Base-by-base conservation (phyloP, 345 rosid genomes). In the Lumnitzera racemosa region DNA sequence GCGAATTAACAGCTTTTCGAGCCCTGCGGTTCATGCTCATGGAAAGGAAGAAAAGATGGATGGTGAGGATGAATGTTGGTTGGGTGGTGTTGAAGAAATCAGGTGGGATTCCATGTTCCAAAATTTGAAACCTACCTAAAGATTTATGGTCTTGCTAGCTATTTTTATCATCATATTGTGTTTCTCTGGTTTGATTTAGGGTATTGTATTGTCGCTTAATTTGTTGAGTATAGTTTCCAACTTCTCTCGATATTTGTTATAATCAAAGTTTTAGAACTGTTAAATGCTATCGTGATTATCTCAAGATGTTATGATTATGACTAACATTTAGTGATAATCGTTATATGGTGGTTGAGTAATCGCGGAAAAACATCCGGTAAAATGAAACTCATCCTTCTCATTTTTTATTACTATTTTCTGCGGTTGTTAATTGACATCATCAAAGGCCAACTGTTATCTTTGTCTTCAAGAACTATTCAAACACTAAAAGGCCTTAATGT, bases 61-160 rank as follows among this genome's bases (percentile, higher is more conserved):
- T 13, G 72, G 57, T 13, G 67, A 72, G 57, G 76, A 74, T 59
- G 65, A 81, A 15, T 79, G 78, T 46, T 82, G 90, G 79, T 70
- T 80, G 47, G 66, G 74, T 51, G 80, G 70, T 11, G 79, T 74
- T 55, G 84, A 83, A 80, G 91, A 77, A 57, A 75, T 84, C 68
- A 83, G 86, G 74, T 92, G 98, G 98, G 97, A 87, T 71, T 58
- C 96, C 2, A 85, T 92, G 98, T 92, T 92, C 67, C 96, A 92
- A 67, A 76, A 92, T 64, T 63, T 92, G 49, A 92, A 87, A 79
- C 98, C 98, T 41, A 92, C 89, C 54, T 92, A 80, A 83, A 8
- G 15, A 58, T 46, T 1, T 43, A 11, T 24, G 47, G 15, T 16
- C n/a, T 54, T 15, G 17, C 43, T 36, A 36, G 20, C 7, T 29